Evolutionary conservation across 495 filamentous ascomycete species (phyloP).

Genomic region (Xylaria castorea): DNA sequence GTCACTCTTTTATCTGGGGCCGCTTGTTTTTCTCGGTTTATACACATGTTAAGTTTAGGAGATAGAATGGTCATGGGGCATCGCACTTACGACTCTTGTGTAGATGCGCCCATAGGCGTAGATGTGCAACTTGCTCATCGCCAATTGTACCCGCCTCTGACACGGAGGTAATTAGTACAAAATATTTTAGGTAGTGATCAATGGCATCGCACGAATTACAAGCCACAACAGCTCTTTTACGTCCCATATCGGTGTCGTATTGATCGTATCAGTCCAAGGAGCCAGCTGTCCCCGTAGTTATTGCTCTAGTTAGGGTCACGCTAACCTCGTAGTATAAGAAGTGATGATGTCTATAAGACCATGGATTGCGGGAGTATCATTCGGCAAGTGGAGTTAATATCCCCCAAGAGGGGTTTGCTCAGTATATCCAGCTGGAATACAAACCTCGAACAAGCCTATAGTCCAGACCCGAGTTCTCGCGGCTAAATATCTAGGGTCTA

Average conservation of each 20-base stretch:
- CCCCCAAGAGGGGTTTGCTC: background rate
- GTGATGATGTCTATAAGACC: background rate
- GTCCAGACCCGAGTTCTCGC: background rate
- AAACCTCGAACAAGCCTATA: background rate
- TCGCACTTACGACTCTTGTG: conserved; percentile 46
- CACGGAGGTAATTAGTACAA: conserved; percentile 26
- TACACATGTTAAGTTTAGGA: conserved; percentile 32
- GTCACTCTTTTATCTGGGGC: conserved; percentile 39
- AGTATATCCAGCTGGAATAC: background rate
- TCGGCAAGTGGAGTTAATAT: background rate
- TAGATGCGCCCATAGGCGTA: conserved; percentile 35
- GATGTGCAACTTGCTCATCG: conserved; percentile 32
- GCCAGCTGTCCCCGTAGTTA: background rate
- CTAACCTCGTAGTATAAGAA: background rate
- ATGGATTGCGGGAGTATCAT: background rate
- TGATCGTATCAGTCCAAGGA: background rate
- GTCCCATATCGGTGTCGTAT: background rate
- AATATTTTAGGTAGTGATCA: conserved; percentile 39
- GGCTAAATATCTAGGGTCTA: background rate
- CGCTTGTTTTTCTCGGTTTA: conserved; percentile 30
- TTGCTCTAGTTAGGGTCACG: background rate
- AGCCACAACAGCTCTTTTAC: background rate
- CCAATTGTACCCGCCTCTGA: conserved; percentile 25
- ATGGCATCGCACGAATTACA: conserved; percentile 34
- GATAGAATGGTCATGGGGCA: conserved; percentile 39